Evolutionary conservation across 805 yeast species (phyloP).

Genomic region (Lipomyces anomalus): DNA sequence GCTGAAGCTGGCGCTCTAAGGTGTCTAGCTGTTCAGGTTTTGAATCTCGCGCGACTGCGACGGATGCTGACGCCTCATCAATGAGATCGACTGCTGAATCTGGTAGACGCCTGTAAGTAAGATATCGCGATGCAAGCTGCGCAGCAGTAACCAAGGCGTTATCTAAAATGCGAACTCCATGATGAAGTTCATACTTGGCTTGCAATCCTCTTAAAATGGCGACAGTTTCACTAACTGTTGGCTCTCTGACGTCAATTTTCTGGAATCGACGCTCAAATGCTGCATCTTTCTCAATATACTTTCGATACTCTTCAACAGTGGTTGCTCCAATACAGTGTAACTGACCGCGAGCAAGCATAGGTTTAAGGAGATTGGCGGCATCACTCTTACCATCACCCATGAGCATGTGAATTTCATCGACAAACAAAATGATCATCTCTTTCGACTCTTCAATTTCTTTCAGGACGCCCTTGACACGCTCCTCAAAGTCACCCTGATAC

Average conservation of each 20-base stretch:
- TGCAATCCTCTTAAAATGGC: constrained; percentile 96
- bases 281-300: constrained; percentile 91
- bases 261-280: constrained; percentile 99
- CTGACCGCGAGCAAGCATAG: constrained; percentile 93
- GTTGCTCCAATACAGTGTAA: constrained; percentile 99
- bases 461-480: constrained; percentile 92
- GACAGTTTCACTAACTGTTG: constrained; percentile 85
- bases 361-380: constrained; percentile 93
- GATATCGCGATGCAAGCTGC: constrained; percentile 85
- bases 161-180: constrained; percentile 93
- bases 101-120: constrained; percentile 92
- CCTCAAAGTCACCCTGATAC: constrained; percentile 98
- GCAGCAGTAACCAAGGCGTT: constrained; percentile 93
- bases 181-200: constrained; percentile 92
- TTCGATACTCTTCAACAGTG: constrained; percentile 88
- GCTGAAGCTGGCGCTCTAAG: constrained; percentile 84
- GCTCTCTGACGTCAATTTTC: constrained; percentile 92
- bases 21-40: constrained; percentile 95
- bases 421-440: constrained; percentile 80
- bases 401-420: constrained; percentile 97
- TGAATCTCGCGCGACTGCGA: constrained; percentile 96
- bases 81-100: constrained; percentile 95
- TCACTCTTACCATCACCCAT: constrained; percentile 99
- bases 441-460: constrained; percentile 77
- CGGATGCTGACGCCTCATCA: constrained; percentile 94